These are phyloP conservation scores for Fraxinus anomala DNA, from an alignment of 257 asterid genomes.

Conservation along the genomic window DNA sequence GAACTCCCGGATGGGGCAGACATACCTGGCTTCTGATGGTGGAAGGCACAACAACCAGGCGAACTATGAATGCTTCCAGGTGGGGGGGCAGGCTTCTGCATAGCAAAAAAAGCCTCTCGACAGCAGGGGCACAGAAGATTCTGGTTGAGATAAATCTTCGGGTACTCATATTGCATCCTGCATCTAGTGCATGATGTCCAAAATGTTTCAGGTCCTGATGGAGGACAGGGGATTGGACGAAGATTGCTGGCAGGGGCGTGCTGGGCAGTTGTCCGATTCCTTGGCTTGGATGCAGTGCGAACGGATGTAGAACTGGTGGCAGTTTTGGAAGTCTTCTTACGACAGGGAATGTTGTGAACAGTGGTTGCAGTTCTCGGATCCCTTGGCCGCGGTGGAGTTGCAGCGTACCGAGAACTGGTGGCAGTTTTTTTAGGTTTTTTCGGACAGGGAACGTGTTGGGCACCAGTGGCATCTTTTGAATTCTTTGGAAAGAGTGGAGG, in stretches of 20 bases:
- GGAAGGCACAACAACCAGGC: constrained; percentile 11
- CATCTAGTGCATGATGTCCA: constrained; percentile 67
- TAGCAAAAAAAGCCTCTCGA: constrained; percentile 48
- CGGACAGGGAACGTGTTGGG: constrained; percentile 7
- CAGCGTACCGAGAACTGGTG: not conserved
- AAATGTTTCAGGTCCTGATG: constrained; percentile 38
- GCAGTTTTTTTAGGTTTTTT: constrained; percentile 11
- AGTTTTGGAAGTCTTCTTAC: constrained; percentile 6
- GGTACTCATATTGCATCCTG: constrained; percentile 38
- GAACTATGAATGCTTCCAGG: constrained; percentile 18
- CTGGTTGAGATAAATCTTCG: constrained; percentile 36
- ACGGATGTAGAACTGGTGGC: not conserved
- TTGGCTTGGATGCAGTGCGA: constrained; percentile 10
- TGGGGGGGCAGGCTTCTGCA: constrained; percentile 43
- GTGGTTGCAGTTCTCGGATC: constrained; percentile 13
- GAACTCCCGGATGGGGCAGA: constrained; percentile 20
- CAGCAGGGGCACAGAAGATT: constrained; percentile 53
- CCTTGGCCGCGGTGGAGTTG: constrained; percentile 10
- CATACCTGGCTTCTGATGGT: constrained; percentile 29
- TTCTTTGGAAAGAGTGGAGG: constrained; percentile 5
- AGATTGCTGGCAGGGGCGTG: constrained; percentile 18
- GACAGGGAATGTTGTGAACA: not conserved
- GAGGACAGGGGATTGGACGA: constrained; percentile 33
- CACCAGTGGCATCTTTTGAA: not conserved
- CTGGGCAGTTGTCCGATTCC: constrained; percentile 10